A percentile compares a stretch with the other conserved stretches of the same genome.
phyloP scores from a whole-genome alignment of 768 basidiomycete genomes.

The Cytidiella melzeri region DNA sequence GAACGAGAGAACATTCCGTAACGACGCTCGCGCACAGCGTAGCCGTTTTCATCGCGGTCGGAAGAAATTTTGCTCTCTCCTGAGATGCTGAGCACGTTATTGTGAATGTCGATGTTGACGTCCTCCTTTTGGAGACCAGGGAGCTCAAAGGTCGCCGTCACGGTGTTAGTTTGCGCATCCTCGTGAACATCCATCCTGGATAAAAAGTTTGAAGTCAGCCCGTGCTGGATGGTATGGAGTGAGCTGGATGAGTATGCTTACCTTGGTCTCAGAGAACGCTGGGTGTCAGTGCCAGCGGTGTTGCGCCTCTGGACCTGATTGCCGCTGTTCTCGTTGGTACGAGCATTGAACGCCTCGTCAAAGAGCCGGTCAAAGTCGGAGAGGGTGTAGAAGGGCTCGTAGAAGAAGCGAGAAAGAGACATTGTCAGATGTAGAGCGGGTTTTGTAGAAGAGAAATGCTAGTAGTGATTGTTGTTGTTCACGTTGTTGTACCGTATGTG shows the following conservation, averaged over 20 bases:
- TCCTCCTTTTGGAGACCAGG: constrained; percentile 46
- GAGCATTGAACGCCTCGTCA: constrained; percentile 30
- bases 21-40: constrained; percentile 38
- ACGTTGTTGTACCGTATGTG: too few relatives aligned
- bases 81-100: constrained; percentile 40
- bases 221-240: too few relatives aligned
- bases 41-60: constrained; percentile 29
- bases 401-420: constrained; percentile 30
- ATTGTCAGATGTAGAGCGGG: constrained; percentile 10
- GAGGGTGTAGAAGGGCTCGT: constrained; percentile 33
- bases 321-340: constrained; percentile 7
- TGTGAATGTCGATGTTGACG: constrained; percentile 39
- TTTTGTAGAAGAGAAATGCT: background rate
- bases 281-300: background rate
- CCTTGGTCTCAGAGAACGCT: constrained; percentile 11
- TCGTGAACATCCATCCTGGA: constrained; percentile 30
- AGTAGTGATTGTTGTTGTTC: background rate
- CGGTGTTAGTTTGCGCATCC: constrained; percentile 29
- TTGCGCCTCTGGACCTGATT: constrained; percentile 3
- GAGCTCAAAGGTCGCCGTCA: constrained; percentile 48
- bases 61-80: constrained; percentile 31
- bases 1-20: constrained; percentile 43
- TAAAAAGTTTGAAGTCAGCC: too few relatives aligned
- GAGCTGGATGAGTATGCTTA: constrained; percentile 3
- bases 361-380: constrained; percentile 39